Evolutionary conservation across 2,329 filamentous ascomycete genomes (phyloP), one percentile per base, ranked within the genome.

Genomic region (Cercospora berteroae): DNA sequence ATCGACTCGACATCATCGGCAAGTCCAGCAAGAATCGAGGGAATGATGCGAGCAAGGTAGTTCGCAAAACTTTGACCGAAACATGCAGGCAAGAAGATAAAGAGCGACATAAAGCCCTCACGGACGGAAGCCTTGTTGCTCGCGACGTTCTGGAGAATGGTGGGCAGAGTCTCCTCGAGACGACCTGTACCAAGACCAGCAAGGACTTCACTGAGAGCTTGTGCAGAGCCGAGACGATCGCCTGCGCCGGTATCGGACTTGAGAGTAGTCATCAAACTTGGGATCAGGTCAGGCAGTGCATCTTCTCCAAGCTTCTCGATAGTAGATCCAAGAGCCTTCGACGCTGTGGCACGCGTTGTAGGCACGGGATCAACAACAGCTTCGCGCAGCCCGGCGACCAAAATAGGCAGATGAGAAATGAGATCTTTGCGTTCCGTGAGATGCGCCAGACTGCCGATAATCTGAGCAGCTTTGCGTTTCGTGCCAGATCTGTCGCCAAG

Each of bases 71-170:
- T 96, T 85, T 99, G 99, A 76, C 95, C 95, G 75, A 99, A 99
- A 82, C 95, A 99, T 63, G 97, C 95, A 12, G 95, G 95, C 82
- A 99, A 88, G 86, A 97, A 99, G 73, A 99, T 98, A 81, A 99
- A 99, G 48, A 99, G 86, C 7, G 95, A 97, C 95, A 99, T 99
- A 83, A 99, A 99, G 56, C 95, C 95, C 84, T 99, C 95, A 74
- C 95, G 89, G 71, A 99, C 93, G 64, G 93, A 89, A 18, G 95
- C 79, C 80, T 97, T 97, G 73, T 90, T 88, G 75, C 94, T 98
- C 73, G 93, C 89, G 72, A 97, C 94, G 76, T 99, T 99, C 76
- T 98, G 94, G 48, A 99, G 82, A 74, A 99, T 97, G 12, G 94
- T 97, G 44, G 95, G 96, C 56, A 99, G 83, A 5, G 94, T 98